phyloP scores from a whole-genome alignment of 2,329 filamentous ascomycete species.

The Elsinoe necatrix region DNA sequence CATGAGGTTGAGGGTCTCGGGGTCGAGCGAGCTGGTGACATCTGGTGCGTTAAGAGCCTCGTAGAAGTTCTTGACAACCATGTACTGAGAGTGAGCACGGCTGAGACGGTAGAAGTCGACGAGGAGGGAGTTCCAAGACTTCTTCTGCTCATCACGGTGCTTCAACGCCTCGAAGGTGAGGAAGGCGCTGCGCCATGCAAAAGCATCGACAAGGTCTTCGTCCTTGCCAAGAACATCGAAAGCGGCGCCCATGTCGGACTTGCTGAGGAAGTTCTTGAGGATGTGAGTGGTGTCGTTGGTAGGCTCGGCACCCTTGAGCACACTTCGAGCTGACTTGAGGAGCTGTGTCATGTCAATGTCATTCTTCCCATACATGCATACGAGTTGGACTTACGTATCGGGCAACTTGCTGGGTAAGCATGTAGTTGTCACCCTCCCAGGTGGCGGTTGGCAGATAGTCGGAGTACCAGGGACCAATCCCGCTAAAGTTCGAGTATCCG shows the following conservation, averaged over 20 bases:
- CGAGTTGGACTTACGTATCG: slow-evolving; percentile 47
- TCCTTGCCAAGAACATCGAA: slow-evolving; percentile 67
- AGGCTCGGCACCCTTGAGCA: slow-evolving; percentile 55
- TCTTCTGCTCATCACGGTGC: slow-evolving; percentile 66
- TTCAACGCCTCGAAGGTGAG: slow-evolving; percentile 68
- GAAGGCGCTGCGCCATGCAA: slow-evolving; percentile 66
- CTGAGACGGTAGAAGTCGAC: slow-evolving; percentile 71
- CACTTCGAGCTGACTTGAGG: slow-evolving; percentile 64
- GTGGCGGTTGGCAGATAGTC: slow-evolving; percentile 65
- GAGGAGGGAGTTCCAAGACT: slow-evolving; percentile 67
- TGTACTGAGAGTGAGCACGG: slow-evolving; percentile 67
- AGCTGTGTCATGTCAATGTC: slow-evolving; percentile 37
- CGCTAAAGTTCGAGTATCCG: slow-evolving; percentile 65
- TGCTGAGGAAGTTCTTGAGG: slow-evolving; percentile 54
- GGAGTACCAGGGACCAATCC: slow-evolving; percentile 66
- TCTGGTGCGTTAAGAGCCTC: slow-evolving; percentile 51
- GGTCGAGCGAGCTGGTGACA: slow-evolving; percentile 46
- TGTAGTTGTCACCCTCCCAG: slow-evolving; percentile 76
- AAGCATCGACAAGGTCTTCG: slow-evolving; percentile 62
- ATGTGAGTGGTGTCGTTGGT: slow-evolving; percentile 62
- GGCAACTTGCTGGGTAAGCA: slow-evolving; percentile 72
- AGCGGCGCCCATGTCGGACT: slow-evolving; percentile 61
- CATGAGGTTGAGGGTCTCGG: slow-evolving; percentile 50
- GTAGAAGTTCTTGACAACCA: slow-evolving; percentile 75
- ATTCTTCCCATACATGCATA: too few species aligned